phyloP scores from a whole-genome alignment of 768 basidiomycete species.

The Coprinellus micaceus region DNA sequence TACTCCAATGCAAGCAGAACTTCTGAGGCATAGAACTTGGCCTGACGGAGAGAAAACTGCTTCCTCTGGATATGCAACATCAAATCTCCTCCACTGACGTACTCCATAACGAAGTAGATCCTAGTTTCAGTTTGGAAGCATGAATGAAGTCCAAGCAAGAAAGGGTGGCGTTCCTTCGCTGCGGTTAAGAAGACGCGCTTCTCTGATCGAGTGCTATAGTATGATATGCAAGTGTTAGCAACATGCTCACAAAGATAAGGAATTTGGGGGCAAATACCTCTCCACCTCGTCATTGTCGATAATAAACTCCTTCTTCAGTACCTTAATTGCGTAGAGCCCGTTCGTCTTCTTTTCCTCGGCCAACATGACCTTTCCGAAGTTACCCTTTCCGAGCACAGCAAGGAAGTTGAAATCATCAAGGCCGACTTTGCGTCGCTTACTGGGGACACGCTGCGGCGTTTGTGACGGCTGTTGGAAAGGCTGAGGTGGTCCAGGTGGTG shows the following conservation, averaged over 20 bases:
- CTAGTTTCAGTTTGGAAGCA: conserved; percentile 99
- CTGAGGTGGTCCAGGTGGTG: conserved; percentile 15
- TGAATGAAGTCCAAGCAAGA: conserved; percentile 93
- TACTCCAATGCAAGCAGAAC: conserved; percentile 95
- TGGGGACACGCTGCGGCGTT: conserved; percentile 37
- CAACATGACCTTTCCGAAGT: conserved; percentile 99
- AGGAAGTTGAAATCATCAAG: conserved; percentile 99
- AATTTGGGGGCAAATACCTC: conserved; percentile 52
- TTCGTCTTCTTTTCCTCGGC: conserved; percentile 95
- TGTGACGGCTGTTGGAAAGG: conserved; percentile 27
- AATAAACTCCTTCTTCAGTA: conserved; percentile 99
- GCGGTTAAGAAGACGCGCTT: conserved; percentile 97
- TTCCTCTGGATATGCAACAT: conserved; percentile 99
- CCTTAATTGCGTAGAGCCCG: conserved; percentile 95
- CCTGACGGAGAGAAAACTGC: conserved; percentile 97
- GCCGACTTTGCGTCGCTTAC: conserved; percentile 81
- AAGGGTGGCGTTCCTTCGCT: conserved; percentile 95
- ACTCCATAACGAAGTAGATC: conserved; percentile 99
- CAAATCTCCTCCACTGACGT: conserved; percentile 96
- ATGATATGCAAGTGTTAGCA: neutral
- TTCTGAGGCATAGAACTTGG: conserved; percentile 98
- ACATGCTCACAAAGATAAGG: neutral
- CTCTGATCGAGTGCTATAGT: conserved; percentile 88
- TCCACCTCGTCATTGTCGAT: conserved; percentile 99
- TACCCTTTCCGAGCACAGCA: conserved; percentile 97